Evolutionary conservation across 164 flowering plant species (phyloP).

Genomic region (Vitis labrusca): DNA sequence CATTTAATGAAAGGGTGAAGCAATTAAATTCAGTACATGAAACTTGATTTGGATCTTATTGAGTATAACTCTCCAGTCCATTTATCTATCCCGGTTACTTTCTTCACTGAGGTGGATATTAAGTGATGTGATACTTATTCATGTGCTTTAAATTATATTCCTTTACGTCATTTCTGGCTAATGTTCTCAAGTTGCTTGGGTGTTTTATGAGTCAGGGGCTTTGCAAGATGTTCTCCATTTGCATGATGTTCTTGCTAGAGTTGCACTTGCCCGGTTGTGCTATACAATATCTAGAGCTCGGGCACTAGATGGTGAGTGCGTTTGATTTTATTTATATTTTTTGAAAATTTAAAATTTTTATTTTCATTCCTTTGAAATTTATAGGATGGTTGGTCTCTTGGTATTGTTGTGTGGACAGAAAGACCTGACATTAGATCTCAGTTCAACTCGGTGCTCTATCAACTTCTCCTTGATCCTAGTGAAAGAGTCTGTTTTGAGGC

Average conservation of each 20-base stretch:
- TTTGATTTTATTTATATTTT: not conserved
- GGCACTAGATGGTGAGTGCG: constrained; percentile 76
- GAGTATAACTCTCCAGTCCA: not conserved
- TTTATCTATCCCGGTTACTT: not conserved
- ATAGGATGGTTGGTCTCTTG: constrained; percentile 2
- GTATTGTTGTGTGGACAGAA: constrained; percentile 45
- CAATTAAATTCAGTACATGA: not conserved
- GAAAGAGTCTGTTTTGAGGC: constrained; percentile 99
- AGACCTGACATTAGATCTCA: constrained; percentile 91
- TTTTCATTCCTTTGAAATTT: not conserved
- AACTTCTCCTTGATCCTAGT: constrained; percentile 96
- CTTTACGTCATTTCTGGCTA: not conserved
- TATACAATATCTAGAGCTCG: constrained; percentile 87
- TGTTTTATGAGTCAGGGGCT: constrained; percentile 50
- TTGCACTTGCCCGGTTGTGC: constrained; percentile 89
- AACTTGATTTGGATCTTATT: not conserved
- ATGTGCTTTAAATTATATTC: not conserved
- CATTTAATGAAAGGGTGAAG: no score
- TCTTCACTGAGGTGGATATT: not conserved
- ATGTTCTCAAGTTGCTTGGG: no score
- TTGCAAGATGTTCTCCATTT: constrained; percentile 94
- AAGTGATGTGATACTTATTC: not conserved
- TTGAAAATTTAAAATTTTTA: not conserved
- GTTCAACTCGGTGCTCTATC: constrained; percentile 89
- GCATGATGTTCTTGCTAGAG: constrained; percentile 98